Base-by-base conservation (phyloP, 352 stramenopile genomes). In the Hyaloperonospora arabidopsidis region DNA sequence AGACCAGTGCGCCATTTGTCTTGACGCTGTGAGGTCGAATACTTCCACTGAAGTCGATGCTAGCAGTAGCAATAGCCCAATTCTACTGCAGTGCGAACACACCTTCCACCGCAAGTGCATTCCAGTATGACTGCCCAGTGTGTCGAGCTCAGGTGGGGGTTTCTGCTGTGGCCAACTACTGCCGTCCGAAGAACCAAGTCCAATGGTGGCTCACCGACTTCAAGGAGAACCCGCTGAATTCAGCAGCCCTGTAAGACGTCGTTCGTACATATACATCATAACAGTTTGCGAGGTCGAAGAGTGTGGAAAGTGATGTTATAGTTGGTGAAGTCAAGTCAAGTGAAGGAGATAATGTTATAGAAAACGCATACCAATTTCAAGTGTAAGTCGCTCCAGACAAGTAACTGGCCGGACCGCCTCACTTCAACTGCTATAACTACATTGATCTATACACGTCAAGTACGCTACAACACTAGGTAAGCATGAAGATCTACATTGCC, bases 121-220 rank as follows among this genome's bases (percentile, higher is more conserved):
- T 86, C 57, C 62, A 88, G 55, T 82, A 76, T 57, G 73, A 86
- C 36, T 90, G 79, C 43, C 79, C 79, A 10, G 53, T 87, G 34
- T 90, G 79, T 56, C 69, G 79, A 50, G 67, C 60, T 22, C 78
- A 65, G 15, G 67, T 86, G 22, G 73, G 75, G 14, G 67, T 71
- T 5, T 53, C 67, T 18, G 75, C 74, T 12, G 67, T 82, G 56
- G 85, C 66, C 18, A 86, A 80, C 50, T 85, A 74, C 50, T 88
- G 74, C 51, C 59, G 72, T 13, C 67, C 69, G 13, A 86, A 82
- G 57, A 53, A 71, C 21, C 61, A 76, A 35, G 66, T 76, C 45
- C 75, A 84, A 58, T 88, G 78, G 78, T 88, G 78, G 78, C 61
- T 88, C 22, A 65, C 59, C 2, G 74, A 83, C 51, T 86, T 86